A percentile compares a stretch with the other conserved stretches of the same genome.
Evolutionary conservation across 441 rosid genomes (phyloP).

Genomic region (Hura crepitans): DNA sequence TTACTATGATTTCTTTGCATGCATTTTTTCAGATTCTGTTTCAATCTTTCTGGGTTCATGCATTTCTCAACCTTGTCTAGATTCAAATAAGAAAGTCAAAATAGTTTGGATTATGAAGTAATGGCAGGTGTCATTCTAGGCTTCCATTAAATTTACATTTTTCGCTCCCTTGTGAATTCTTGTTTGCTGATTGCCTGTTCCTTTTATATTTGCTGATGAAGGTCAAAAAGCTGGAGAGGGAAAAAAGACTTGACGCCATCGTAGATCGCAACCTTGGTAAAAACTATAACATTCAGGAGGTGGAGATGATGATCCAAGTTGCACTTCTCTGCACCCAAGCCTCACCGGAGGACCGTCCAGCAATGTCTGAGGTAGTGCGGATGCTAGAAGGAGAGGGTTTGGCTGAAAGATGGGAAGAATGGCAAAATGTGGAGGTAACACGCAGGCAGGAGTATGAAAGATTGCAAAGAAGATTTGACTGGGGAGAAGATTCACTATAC

Average conservation of each 20-base stretch:
- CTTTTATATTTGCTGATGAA: slow-evolving; percentile 27
- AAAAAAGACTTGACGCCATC: slow-evolving; percentile 65
- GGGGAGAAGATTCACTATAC: slow-evolving; percentile 75
- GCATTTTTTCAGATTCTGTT: not conserved
- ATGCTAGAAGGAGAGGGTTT: slow-evolving; percentile 98
- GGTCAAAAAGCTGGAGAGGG: slow-evolving; percentile 91
- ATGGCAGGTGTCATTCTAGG: not conserved
- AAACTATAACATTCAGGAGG: slow-evolving; percentile 51
- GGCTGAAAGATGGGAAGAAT: slow-evolving; percentile 97
- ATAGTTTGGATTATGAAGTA: not conserved
- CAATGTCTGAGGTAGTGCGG: slow-evolving; percentile 87
- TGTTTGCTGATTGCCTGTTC: slow-evolving; percentile 4
- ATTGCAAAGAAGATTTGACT: slow-evolving; percentile 73
- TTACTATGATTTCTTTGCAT: slow-evolving; percentile 8
- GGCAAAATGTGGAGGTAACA: slow-evolving; percentile 80
- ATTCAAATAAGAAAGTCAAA: not conserved
- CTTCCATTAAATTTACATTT: slow-evolving; percentile 4
- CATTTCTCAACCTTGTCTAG: not conserved
- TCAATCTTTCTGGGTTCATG: not conserved
- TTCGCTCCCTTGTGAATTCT: not conserved
- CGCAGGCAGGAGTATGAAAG: slow-evolving; percentile 83
- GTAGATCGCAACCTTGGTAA: slow-evolving; percentile 61
- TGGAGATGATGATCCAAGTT: slow-evolving; percentile 86
- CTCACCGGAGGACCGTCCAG: slow-evolving; percentile 78
- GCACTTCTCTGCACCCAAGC: slow-evolving; percentile 85